These are phyloP conservation scores for Sporothrix dimorphospora DNA, from an alignment of 2,329 filamentous ascomycete species.

Conservation along the genomic window DNA sequence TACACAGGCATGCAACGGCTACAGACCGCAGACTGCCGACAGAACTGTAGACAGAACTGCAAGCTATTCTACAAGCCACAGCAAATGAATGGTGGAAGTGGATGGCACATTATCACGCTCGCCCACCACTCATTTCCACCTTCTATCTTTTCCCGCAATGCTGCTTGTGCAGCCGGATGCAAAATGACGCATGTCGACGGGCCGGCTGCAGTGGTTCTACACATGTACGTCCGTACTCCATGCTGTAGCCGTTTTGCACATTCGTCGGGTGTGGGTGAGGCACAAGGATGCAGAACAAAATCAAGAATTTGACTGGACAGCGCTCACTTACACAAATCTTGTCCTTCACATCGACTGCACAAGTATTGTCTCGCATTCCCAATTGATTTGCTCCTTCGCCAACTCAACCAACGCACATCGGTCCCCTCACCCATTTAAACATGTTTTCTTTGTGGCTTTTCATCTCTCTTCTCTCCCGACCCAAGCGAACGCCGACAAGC, in stretches of 20 bases:
- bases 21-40: not conserved
- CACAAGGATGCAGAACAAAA: not conserved
- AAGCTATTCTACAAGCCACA: not conserved
- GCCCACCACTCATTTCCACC: too few relatives aligned
- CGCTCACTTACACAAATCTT: not conserved
- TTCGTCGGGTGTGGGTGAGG: not conserved
- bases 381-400: not conserved
- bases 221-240: not conserved
- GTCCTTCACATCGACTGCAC: not conserved
- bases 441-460: not conserved
- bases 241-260: not conserved
- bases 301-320: not conserved
- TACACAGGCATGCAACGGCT: not conserved
- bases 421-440: not conserved
- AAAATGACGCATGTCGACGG: too few relatives aligned
- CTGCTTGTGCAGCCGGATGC: too few relatives aligned
- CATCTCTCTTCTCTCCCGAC: not conserved
- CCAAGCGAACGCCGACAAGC: slow-evolving; percentile 9
- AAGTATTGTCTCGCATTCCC: not conserved
- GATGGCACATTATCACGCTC: too few relatives aligned
- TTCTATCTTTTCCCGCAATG: too few relatives aligned
- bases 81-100: not conserved
- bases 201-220: too few relatives aligned
- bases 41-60: too few relatives aligned
- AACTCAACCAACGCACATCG: too few relatives aligned